phyloP scores from a whole-genome alignment of 495 filamentous ascomycete genomes.

The Tetracladium setigerum region DNA sequence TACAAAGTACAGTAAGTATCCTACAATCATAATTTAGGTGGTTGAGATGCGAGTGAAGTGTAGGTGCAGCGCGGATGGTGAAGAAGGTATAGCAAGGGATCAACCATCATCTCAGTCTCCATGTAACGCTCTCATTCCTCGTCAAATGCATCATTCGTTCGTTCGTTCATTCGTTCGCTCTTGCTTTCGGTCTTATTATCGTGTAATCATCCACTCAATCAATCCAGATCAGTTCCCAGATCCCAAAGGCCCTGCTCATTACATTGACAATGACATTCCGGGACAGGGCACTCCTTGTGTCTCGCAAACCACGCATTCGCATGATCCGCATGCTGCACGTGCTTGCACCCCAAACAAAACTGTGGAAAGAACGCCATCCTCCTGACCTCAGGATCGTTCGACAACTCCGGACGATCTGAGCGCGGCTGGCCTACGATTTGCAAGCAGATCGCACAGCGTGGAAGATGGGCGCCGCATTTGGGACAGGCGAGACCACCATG shows the following conservation, averaged over 20 bases:
- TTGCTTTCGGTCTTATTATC: too few species aligned
- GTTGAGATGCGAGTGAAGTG: too few species aligned
- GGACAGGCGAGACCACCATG: conserved; percentile 62
- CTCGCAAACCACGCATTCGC: conserved; percentile 79
- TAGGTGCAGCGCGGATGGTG: too few species aligned
- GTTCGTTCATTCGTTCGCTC: too few species aligned
- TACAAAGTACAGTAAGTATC: too few species aligned
- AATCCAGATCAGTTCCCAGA: too few species aligned
- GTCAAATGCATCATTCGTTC: too few species aligned
- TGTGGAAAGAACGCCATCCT: conserved; percentile 50
- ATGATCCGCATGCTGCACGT: conserved; percentile 85
- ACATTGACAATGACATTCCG: conserved; percentile 84
- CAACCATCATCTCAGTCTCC: too few species aligned
- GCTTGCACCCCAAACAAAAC: conserved; percentile 84
- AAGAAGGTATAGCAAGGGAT: too few species aligned
- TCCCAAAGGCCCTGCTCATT: conserved; percentile 22
- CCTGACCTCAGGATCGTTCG: conserved; percentile 39
- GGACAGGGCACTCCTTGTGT: conserved; percentile 77
- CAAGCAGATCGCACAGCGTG: conserved; percentile 82
- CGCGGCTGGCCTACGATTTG: conserved; percentile 77
- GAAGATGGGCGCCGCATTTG: conserved; percentile 78
- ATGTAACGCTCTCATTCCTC: too few species aligned
- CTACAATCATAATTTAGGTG: too few species aligned
- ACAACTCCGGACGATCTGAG: conserved; percentile 49
- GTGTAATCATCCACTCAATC: too few species aligned